These are phyloP conservation scores for Pseudonectria foliicola DNA, from an alignment of 2,329 filamentous ascomycete species.

Conservation along the genomic window DNA sequence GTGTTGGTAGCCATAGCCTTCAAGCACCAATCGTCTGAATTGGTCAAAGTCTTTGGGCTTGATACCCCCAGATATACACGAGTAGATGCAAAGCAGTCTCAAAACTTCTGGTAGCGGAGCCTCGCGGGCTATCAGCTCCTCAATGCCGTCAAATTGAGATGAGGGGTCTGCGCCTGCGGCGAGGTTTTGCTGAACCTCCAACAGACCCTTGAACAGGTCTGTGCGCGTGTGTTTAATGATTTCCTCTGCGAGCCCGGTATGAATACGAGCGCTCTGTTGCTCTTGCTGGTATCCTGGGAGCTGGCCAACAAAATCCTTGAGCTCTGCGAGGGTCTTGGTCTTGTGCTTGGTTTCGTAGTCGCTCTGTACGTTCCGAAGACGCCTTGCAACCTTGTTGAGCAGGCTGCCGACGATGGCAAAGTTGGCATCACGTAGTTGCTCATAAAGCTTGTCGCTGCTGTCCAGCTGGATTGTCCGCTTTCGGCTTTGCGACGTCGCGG, in stretches of 20 bases:
- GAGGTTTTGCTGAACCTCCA: slow-evolving; percentile 94
- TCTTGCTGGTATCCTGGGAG: slow-evolving; percentile 88
- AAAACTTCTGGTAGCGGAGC: slow-evolving; percentile 75
- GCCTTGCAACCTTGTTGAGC: slow-evolving; percentile 83
- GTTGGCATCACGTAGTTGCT: slow-evolving; percentile 82
- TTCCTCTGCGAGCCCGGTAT: slow-evolving; percentile 88
- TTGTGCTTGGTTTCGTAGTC: slow-evolving; percentile 89
- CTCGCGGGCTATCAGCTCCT: slow-evolving; percentile 88
- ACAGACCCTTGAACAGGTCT: slow-evolving; percentile 77
- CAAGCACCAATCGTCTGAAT: slow-evolving; percentile 80
- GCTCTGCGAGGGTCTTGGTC: slow-evolving; percentile 80
- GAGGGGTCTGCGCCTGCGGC: slow-evolving; percentile 84
- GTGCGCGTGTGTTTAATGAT: slow-evolving; percentile 89
- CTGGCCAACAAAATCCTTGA: slow-evolving; percentile 92
- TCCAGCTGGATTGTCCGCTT: slow-evolving; percentile 88
- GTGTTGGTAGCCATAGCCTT: slow-evolving; percentile 94
- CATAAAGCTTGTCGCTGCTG: slow-evolving; percentile 81
- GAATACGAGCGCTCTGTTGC: slow-evolving; percentile 84
- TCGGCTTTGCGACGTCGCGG: slow-evolving; percentile 51
- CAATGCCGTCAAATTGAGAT: slow-evolving; percentile 82
- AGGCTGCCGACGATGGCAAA: slow-evolving; percentile 89
- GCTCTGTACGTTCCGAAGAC: slow-evolving; percentile 70
- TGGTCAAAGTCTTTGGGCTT: slow-evolving; percentile 82
- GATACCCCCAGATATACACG: slow-evolving; percentile 80
- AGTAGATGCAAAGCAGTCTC: slow-evolving; percentile 83